A percentile compares a stretch with the other conserved stretches of the same genome.
Evolutionary conservation across 352 stramenopile species (phyloP).

Genomic region (Phytophthora multivora): DNA sequence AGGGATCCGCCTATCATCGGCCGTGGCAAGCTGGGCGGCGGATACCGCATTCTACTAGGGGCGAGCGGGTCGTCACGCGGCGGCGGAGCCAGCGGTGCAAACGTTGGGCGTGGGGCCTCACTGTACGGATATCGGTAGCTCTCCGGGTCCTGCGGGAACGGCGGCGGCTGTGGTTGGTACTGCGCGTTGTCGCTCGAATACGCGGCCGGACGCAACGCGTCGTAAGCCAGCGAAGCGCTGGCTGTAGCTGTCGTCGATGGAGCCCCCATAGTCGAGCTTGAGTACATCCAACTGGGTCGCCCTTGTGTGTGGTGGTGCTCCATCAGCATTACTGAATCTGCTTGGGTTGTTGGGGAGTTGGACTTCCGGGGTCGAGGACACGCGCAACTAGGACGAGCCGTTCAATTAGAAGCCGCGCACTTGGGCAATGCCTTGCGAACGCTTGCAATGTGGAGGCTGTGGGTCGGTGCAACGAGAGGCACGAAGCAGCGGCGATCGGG

Average conservation of each 20-base stretch:
- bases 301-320: conserved; percentile 32
- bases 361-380: conserved; percentile 17
- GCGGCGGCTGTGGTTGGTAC: conserved; percentile 19
- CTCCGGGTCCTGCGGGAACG: conserved; percentile 27
- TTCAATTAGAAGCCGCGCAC: conserved; percentile 14
- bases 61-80: conserved; percentile 18
- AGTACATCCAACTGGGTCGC: conserved; percentile 38
- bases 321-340: conserved; percentile 27
- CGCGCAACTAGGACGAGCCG: conserved; percentile 10
- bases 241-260: not conserved
- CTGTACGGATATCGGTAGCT: conserved; percentile 26
- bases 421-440: not conserved
- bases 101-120: conserved; percentile 18
- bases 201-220: conserved; percentile 20
- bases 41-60: conserved; percentile 18
- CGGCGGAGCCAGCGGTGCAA: conserved; percentile 31
- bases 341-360: not conserved
- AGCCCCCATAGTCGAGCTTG: not conserved
- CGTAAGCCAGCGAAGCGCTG: conserved; percentile 17
- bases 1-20: conserved; percentile 23
- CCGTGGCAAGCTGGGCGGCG: conserved; percentile 24
- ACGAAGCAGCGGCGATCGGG: conserved; percentile 15
- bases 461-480: conserved; percentile 19
- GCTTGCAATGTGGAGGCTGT: not conserved
- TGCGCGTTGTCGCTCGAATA: conserved; percentile 11